Base-by-base conservation (phyloP, 495 filamentous ascomycete species). In the Pyrenopolyporus hunteri region DNA sequence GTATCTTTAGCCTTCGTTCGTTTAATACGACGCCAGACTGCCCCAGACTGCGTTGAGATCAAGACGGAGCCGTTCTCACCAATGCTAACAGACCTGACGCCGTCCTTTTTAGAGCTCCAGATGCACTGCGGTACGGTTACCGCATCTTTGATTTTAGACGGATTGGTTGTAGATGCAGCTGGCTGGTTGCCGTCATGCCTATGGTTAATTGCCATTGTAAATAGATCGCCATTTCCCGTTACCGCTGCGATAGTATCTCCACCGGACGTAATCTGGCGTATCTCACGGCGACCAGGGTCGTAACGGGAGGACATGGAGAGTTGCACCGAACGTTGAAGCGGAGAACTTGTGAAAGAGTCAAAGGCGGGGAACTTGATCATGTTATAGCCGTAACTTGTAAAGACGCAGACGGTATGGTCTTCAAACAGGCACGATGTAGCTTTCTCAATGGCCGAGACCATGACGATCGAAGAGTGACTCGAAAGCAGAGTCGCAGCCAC, bases 31-130 rank as follows among this genome's bases (percentile, higher is more conserved):
- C 83, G 85, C 93, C 93, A 98, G 1, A 97, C 93, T 37, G 89
- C 93, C 4, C 94, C 94, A 29, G 91, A 92, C 53, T 90, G 81
- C 1, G 94, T 98, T 63, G 91, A 93, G 54, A 98, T 85, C 55
- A 98, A 96, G 57, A 98, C 91, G 2, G 92, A 96, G 5, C 92
- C 95, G 77, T 97, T 89, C 70, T 95, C 91, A 10, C 92, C 91
- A 4, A 98, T 87, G 58, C 85, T 89, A 13, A 96, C 89, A 63
- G 96, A 95, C 58, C 81, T 83, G 6, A 89, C 93, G 8, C 91
- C 81, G 56, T 85, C 91, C 83, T 96, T 95, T 52, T 90, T 85
- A 2, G 84, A 86, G 63, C 89, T 93, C 94, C 94, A 98, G 26
- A 95, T 87, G 47, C 89, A 83, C 42, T 88, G 81, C 9, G 92